Percentiles rank a stretch among this genome's conserved stretches.
Evolutionary conservation across 306 rosid genomes (phyloP).

Genomic region (Senna siamea): DNA sequence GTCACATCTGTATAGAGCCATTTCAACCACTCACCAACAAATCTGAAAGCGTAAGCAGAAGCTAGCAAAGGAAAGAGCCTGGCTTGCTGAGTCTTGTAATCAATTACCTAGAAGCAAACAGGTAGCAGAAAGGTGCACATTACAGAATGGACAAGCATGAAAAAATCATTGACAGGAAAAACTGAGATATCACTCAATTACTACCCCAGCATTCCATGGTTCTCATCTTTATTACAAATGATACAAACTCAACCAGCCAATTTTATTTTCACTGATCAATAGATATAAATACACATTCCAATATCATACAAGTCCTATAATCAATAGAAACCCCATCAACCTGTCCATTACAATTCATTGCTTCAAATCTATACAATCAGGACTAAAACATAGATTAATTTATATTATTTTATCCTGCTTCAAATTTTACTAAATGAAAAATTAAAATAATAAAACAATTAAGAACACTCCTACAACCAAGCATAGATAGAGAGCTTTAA

Average conservation of each 20-base stretch:
- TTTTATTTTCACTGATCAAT: conserved; percentile 24
- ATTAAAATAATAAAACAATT: conserved; percentile 4
- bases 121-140: conserved; percentile 29
- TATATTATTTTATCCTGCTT: not conserved
- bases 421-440: conserved; percentile 1
- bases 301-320: conserved; percentile 20
- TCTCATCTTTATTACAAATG: conserved; percentile 1
- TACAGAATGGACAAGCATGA: conserved; percentile 19
- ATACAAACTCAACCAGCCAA: conserved; percentile 2
- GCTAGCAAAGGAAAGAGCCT: conserved; percentile 98
- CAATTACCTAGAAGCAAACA: conserved; percentile 72
- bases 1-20: conserved; percentile 96
- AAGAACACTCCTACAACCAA: conserved; percentile 26
- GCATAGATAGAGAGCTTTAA: conserved; percentile 24
- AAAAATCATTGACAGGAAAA: conserved; percentile 21
- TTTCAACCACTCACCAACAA: conserved; percentile 97
- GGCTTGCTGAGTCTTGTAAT: conserved; percentile 94
- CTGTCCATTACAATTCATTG: conserved; percentile 18
- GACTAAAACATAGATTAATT: conserved; percentile 10
- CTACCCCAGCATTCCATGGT: not conserved
- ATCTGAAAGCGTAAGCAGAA: conserved; percentile 97
- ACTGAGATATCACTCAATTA: not conserved
- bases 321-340: conserved; percentile 7
- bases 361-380: conserved; percentile 17
- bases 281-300: conserved; percentile 22